A percentile compares a stretch with the other conserved stretches of the same genome.
Conservation (phyloP, 768 basidiomycete species). For the Russula sp. region DNA sequence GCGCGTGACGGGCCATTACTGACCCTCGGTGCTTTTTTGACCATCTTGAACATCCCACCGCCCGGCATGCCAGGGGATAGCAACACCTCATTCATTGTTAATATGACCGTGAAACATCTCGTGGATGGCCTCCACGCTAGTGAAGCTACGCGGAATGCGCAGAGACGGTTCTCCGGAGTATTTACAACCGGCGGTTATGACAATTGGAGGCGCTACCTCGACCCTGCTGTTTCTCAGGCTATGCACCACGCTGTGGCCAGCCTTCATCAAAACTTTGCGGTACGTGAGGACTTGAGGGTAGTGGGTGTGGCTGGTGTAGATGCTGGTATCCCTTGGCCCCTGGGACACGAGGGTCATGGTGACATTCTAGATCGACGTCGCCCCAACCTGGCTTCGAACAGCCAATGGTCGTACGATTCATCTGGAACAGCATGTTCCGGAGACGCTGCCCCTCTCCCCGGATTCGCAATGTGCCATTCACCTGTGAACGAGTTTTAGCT, state of each 20-base stretch:
- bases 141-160: neutral
- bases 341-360: neutral
- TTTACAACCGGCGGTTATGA: neutral
- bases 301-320: neutral
- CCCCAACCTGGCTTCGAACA: neutral
- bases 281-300: neutral
- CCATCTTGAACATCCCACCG: neutral
- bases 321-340: neutral
- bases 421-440: neutral
- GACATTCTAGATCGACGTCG: neutral
- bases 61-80: neutral
- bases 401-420: neutral
- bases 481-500: neutral
- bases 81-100: neutral
- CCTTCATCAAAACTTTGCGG: neutral
- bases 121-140: neutral
- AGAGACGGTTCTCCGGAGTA: neutral
- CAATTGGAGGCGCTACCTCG: neutral
- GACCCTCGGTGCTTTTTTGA: neutral
- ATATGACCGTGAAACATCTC: slow-evolving; percentile 6
- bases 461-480: neutral
- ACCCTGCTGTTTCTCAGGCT: neutral
- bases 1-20: slow-evolving; percentile 5
- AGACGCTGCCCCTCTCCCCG: neutral
- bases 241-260: neutral